Evolutionary conservation across 352 stramenopile species (phyloP).

Genomic region (Globisporangium solare): DNA sequence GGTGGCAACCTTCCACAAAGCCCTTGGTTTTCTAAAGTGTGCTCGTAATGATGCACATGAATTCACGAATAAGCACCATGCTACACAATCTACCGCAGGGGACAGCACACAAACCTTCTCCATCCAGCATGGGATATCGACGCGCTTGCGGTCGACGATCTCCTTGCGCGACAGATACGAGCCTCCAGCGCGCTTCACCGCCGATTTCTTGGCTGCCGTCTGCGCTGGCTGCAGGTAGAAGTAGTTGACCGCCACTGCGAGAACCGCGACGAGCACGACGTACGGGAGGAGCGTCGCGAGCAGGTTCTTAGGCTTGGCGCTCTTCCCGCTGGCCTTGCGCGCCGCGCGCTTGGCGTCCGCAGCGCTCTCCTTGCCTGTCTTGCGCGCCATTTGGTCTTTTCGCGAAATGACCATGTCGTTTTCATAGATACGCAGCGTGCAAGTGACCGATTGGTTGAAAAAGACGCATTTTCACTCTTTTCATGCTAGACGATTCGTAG

Average conservation of each 20-base stretch:
- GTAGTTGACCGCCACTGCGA: constrained; percentile 7
- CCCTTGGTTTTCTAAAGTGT: constrained; percentile 27
- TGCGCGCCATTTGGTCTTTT: constrained; percentile 5
- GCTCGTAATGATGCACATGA: neutral
- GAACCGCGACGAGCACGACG: constrained; percentile 10
- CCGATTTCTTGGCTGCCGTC: neutral
- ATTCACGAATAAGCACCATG: neutral
- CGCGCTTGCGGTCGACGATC: constrained; percentile 37
- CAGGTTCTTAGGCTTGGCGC: constrained; percentile 3
- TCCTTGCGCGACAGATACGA: constrained; percentile 21
- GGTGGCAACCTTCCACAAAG: constrained; percentile 68
- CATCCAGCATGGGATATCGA: constrained; percentile 46
- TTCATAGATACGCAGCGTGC: constrained; percentile 1
- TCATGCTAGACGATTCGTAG: neutral
- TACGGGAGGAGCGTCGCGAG: constrained; percentile 3
- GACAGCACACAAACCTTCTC: constrained; percentile 26
- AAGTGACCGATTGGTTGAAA: neutral
- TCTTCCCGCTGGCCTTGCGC: neutral
- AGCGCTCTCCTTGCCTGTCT: constrained; percentile 5
- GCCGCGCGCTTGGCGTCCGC: constrained; percentile 5
- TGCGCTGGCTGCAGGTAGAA: constrained; percentile 11
- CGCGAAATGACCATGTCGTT: constrained; percentile 5
- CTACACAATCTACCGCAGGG: neutral
- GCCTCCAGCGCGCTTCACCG: neutral
- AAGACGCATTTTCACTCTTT: neutral